Evolutionary conservation across 176 grass and related monocot genomes (phyloP).

Genomic region (Triticum turgidum): DNA sequence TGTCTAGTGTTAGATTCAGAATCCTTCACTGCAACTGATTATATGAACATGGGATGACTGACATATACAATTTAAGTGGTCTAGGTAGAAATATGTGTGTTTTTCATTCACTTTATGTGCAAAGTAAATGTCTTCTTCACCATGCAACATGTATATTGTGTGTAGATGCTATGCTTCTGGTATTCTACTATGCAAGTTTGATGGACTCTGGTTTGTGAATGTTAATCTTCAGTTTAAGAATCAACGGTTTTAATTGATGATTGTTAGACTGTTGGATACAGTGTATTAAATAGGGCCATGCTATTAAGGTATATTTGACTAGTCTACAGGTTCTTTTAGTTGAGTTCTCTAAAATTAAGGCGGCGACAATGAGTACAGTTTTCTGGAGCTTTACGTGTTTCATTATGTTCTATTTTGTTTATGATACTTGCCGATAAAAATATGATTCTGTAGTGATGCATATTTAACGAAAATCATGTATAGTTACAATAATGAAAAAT

Average conservation of each 20-base stretch:
- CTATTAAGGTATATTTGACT: background rate
- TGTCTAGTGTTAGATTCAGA: background rate
- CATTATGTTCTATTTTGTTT: background rate
- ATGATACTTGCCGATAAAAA: background rate
- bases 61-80: background rate
- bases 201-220: background rate
- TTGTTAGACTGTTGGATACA: background rate
- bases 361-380: background rate
- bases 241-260: background rate
- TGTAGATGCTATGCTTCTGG: background rate
- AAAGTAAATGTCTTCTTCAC: background rate
- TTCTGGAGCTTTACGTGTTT: background rate
- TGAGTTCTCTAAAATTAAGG: background rate
- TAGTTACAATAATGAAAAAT: background rate
- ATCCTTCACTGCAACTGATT: background rate
- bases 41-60: background rate
- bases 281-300: background rate
- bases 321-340: background rate
- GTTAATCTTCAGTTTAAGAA: background rate
- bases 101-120: background rate
- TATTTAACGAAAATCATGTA: background rate
- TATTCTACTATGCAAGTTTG: background rate
- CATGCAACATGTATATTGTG: background rate
- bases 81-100: background rate
- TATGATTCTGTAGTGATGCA: background rate